Conservation (phyloP, 768 basidiomycete genomes). For the Termitomyces sp. region DNA sequence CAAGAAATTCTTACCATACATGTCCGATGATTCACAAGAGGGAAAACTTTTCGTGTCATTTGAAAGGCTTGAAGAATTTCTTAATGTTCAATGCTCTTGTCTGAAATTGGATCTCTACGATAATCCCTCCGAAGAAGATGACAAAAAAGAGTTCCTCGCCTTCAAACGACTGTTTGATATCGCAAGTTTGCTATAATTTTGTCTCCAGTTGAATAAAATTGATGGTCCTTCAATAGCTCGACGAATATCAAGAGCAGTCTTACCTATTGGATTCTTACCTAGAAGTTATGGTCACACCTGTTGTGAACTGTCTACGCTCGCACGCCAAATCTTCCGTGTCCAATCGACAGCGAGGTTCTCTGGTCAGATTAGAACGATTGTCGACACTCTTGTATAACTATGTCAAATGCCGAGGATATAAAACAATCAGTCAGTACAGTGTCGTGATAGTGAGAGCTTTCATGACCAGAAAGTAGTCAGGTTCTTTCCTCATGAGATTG, state of each 20-base stretch:
- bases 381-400: slow-evolving; percentile 69
- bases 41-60: slow-evolving; percentile 48
- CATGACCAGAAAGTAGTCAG: slow-evolving; percentile 50
- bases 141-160: slow-evolving; percentile 32
- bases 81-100: slow-evolving; percentile 43
- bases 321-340: slow-evolving; percentile 39
- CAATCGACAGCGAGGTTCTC: slow-evolving; percentile 23
- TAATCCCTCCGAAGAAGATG: slow-evolving; percentile 37
- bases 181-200: slow-evolving; percentile 32
- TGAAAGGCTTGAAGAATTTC: slow-evolving; percentile 57
- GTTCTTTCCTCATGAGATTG: slow-evolving; percentile 90
- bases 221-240: slow-evolving; percentile 46
- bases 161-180: slow-evolving; percentile 41
- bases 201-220: background rate
- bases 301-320: slow-evolving; percentile 56
- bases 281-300: slow-evolving; percentile 71
- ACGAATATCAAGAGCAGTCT: slow-evolving; percentile 88
- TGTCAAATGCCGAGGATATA: slow-evolving; percentile 85
- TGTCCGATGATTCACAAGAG: slow-evolving; percentile 36
- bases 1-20: background rate
- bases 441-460: slow-evolving; percentile 1
- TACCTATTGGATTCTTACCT: slow-evolving; percentile 90
- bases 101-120: slow-evolving; percentile 40
- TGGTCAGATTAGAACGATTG: slow-evolving; percentile 42
- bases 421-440: slow-evolving; percentile 73